Conservation (phyloP, 164 flowering plant genomes). For the Vitis amurensis region DNA sequence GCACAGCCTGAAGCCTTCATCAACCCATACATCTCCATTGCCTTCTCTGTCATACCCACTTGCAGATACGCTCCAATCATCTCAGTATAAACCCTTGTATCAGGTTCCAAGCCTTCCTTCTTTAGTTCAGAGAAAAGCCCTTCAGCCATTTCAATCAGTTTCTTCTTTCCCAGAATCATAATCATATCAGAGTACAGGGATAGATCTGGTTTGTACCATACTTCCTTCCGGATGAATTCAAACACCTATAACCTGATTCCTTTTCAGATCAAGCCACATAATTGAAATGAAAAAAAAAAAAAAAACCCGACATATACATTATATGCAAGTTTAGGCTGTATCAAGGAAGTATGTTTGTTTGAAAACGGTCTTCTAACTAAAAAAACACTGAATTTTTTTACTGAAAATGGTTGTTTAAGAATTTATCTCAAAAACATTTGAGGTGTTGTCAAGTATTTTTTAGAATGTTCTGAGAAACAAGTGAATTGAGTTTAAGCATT, state of each 20-base stretch:
- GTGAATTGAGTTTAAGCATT: too few relatives aligned
- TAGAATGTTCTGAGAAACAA: too few relatives aligned
- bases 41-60: slow-evolving; percentile 58
- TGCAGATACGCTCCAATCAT: slow-evolving; percentile 72
- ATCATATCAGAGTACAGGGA: slow-evolving; percentile 62
- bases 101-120: slow-evolving; percentile 63
- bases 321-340: too few relatives aligned
- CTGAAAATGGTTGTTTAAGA: too few relatives aligned
- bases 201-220: slow-evolving; percentile 60
- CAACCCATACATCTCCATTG: slow-evolving; percentile 54
- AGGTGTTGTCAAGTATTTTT: too few relatives aligned
- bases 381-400: too few relatives aligned
- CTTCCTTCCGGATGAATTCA: slow-evolving; percentile 51
- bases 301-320: neutral
- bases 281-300: neutral
- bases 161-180: slow-evolving; percentile 58
- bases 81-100: slow-evolving; percentile 70
- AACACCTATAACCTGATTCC: slow-evolving; percentile 56
- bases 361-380: too few relatives aligned
- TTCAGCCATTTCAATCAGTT: slow-evolving; percentile 57
- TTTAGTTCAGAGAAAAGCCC: slow-evolving; percentile 44
- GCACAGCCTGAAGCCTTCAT: slow-evolving; percentile 69
- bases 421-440: too few relatives aligned
- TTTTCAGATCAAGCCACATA: slow-evolving; percentile 26
- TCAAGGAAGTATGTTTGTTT: too few relatives aligned